phyloP scores from a whole-genome alignment of 805 yeast genomes.

The Starmerella bombi region DNA sequence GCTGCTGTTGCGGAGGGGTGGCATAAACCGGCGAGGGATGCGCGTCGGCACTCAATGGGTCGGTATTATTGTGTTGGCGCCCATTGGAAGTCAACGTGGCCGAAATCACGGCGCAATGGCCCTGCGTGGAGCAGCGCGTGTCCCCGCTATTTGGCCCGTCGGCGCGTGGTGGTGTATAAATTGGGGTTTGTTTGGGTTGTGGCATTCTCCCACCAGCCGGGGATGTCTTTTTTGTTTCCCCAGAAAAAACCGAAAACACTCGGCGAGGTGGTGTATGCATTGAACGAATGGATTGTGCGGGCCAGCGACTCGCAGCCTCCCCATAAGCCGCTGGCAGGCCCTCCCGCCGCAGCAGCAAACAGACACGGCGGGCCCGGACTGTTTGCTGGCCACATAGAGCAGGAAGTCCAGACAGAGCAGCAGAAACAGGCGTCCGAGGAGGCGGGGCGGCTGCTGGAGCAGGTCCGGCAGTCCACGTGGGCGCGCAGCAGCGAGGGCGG shows the following conservation, averaged over 20 bases:
- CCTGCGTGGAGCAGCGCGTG: too few relatives aligned
- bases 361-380: background rate
- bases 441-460: conserved; percentile 13
- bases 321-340: conserved; percentile 1
- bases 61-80: too few relatives aligned
- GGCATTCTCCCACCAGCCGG: too few relatives aligned
- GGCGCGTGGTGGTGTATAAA: too few relatives aligned
- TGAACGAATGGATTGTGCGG: conserved; percentile 44
- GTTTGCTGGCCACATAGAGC: background rate
- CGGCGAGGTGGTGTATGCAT: conserved; percentile 60
- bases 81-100: too few relatives aligned
- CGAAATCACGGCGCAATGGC: too few relatives aligned
- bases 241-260: conserved; percentile 78
- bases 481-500: conserved; percentile 6
- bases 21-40: too few relatives aligned
- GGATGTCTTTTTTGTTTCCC: conserved; percentile 82
- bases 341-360: background rate
- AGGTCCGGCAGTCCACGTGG: conserved; percentile 15
- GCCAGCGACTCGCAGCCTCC: conserved; percentile 4
- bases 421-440: conserved; percentile 28
- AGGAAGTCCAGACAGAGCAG: conserved; percentile 3
- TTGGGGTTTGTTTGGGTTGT: too few relatives aligned
- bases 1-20: too few relatives aligned
- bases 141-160: too few relatives aligned
- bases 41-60: too few relatives aligned